A percentile compares a stretch with the other conserved stretches of the same genome.
These are phyloP conservation scores for Thozetella sp. DNA, from an alignment of 495 filamentous ascomycete species.

Conservation along the genomic window DNA sequence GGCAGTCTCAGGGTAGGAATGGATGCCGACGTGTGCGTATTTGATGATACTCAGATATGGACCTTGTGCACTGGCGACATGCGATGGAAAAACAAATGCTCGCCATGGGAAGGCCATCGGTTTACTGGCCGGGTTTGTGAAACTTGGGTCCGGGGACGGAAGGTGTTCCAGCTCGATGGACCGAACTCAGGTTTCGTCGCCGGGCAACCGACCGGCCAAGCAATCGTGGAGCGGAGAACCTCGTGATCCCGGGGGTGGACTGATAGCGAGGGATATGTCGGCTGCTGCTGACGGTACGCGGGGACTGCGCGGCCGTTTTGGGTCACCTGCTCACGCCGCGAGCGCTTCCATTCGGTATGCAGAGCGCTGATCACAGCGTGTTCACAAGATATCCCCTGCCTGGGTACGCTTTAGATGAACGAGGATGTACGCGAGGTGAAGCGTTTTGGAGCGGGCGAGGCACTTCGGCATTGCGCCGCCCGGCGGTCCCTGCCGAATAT, in stretches of 20 bases:
- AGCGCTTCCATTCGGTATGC: no score
- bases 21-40: constrained; percentile 91
- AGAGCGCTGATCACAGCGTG: no score
- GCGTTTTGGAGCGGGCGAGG: no score
- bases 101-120: constrained; percentile 83
- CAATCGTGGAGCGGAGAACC: constrained; percentile 43
- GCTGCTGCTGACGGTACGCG: no score
- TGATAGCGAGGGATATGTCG: neutral
- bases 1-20: constrained; percentile 81
- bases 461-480: no score
- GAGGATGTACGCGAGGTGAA: no score
- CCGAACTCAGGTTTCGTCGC: constrained; percentile 37
- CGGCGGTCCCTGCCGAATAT: no score
- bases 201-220: constrained; percentile 35
- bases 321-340: no score
- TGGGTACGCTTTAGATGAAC: no score
- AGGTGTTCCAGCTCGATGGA: constrained; percentile 63
- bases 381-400: no score
- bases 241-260: constrained; percentile 5
- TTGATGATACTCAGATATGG: constrained; percentile 83
- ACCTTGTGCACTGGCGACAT: constrained; percentile 65
- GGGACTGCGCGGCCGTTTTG: no score
- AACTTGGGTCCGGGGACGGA: constrained; percentile 85
- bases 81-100: constrained; percentile 95
- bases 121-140: constrained; percentile 82